Evolutionary conservation across 352 stramenopile species (phyloP), one percentile per base, ranked within the genome.

Genomic region (Globisporangium orthogonon): DNA sequence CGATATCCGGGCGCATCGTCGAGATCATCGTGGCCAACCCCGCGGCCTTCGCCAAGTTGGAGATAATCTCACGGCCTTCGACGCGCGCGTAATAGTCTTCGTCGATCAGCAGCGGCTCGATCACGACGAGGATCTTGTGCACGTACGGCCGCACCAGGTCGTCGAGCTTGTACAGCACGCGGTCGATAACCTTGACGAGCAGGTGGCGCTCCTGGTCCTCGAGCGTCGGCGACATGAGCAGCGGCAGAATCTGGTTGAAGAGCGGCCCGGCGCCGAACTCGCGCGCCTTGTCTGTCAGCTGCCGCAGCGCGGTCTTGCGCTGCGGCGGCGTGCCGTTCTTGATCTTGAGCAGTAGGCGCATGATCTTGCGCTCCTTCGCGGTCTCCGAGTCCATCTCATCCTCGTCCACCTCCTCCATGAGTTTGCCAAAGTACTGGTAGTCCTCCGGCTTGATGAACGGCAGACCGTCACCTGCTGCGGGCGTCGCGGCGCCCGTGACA

Each of bases 111-210:
- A 99, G 74, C 17, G 97, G 97, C 73, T 99, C 96, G 62, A 99
- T 99, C 18, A 99, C 97, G 10, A 98, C 97, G 17, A 99, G 70
- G 52, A 99, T 99, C 64, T 98, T 98, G 83, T 99, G 97, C 37
- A 99, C 97, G 66, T 97, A 99, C 0, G 97, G 97, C n/a, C 97
- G 86, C 33, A 99, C 97, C 11, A 99, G 81, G 62, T 99, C 97
- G 60, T 99, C 96, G 30, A 99, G 79, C 66, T 99, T 99, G 81
- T 99, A 99, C 33, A 99, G 70, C 31, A 99, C 84, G 43, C 97
- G 95, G 69, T 99, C 97, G 63, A 99, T 99, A 15, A 99, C 97
- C 71, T 99, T 99, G 30, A 99, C 97, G 13, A 99, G 78, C 62
- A 99, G 86, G 64, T 99, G 97, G 3, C 97, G 83, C 65, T 99